These are phyloP conservation scores for Corymbia citriodora DNA, from an alignment of 441 rosid genomes.

Conservation along the genomic window DNA sequence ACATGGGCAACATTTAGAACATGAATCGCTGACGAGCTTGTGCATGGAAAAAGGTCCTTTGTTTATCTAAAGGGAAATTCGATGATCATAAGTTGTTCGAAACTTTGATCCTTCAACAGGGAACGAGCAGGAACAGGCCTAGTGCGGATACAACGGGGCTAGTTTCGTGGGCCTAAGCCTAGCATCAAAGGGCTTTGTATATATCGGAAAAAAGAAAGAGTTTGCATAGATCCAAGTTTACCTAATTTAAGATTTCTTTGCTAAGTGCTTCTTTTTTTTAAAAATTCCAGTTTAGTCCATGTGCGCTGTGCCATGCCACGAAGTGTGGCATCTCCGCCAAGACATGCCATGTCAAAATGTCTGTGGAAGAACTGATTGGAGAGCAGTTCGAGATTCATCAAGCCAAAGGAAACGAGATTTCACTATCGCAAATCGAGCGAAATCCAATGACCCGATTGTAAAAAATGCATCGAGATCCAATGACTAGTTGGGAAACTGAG, in stretches of 20 bases:
- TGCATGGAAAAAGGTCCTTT: no score
- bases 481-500: no score
- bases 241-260: no score
- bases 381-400: not conserved
- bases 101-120: not conserved
- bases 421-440: no score
- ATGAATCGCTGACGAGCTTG: no score
- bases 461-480: no score
- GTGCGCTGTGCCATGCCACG: not conserved
- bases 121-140: not conserved
- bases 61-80: not conserved
- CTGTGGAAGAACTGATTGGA: not conserved
- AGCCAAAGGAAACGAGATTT: no score
- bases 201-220: no score
- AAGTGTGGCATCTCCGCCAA: no score
- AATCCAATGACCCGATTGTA: no score
- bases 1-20: no score
- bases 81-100: not conserved
- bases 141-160: not conserved
- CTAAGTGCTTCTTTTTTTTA: not conserved
- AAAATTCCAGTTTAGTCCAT: not conserved
- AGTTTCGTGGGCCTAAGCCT: not conserved
- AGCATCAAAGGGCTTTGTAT: not conserved
- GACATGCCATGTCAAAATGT: not conserved
- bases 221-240: not conserved